Evolutionary conservation across 73 alveolate species (phyloP), one percentile per base, ranked within the genome.

Genomic region (Stentor roeselii): DNA sequence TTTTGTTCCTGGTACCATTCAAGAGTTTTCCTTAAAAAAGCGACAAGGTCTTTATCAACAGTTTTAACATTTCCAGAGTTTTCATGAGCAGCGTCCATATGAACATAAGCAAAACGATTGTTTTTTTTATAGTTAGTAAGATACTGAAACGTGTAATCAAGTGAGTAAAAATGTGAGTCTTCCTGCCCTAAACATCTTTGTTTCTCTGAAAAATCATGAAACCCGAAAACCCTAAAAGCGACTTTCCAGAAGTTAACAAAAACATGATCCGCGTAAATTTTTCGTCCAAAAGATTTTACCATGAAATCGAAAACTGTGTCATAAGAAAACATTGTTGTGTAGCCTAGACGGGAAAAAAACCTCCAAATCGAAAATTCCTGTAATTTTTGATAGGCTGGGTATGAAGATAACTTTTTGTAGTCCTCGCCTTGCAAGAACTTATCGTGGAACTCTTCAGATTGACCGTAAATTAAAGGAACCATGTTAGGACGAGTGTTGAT

Each of bases 71-170:
- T 21, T 36, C 80, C 80, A 0, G 80, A 21, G 34, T 67, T n/a
- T 32, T 67, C 80, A 67, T 67, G 80, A 27, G 41, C 80, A 67
- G 80, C 80, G 21, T 30, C 50, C 41, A 40, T 67, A 32, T 21
- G n/a, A 27, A 67, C 80, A 67, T 67, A 32, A 67, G 80, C 80
- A 21, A 21, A 67, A 1, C 37, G 21, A 67, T 67, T 67, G 11
- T 21, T 27, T n/a, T 40, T 40, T 67, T 67, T 32, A 67, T 67
- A 67, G 41, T 2, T 67, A 2, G n/a, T 34, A 2, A 67, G 27
- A 67, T 27, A 67, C 80, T 67, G 80, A 30, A 30, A 14, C 14
- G 80, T 67, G 41, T 67, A 21, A 40, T 67, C 34, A 1, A 67
- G 41, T 27, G 42, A 27, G 37, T 67, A 67, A 2, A 0, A 67